These are phyloP conservation scores for Protoeuglena noctilucae DNA, from an alignment of 139 green algal genomes.

Conservation along the genomic window DNA sequence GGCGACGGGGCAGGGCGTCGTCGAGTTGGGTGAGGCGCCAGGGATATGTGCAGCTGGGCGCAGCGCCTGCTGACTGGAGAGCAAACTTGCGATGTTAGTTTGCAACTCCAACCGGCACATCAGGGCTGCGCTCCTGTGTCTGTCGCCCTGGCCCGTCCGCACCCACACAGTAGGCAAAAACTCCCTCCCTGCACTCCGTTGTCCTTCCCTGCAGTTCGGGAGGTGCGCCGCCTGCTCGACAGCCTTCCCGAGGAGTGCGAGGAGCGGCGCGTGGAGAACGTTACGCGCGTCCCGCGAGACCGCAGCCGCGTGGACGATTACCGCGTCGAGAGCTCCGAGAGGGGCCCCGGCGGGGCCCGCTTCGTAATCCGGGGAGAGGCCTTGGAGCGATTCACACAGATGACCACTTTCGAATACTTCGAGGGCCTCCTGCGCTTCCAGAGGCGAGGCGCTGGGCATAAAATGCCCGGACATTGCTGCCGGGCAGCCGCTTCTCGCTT, in stretches of 20 bases:
- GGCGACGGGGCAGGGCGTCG: slow-evolving; percentile 33
- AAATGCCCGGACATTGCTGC: neutral
- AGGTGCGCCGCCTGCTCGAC: slow-evolving; percentile 31
- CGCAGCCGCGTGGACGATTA: slow-evolving; percentile 50
- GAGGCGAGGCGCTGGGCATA: neutral
- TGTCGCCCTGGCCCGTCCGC: too few species aligned
- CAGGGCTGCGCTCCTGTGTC: too few species aligned
- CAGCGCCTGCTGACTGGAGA: too few species aligned
- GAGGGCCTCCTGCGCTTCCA: slow-evolving; percentile 58
- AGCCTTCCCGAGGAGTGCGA: neutral
- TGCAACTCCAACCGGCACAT: too few species aligned
- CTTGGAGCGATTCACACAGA: slow-evolving; percentile 67
- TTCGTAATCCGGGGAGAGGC: slow-evolving; percentile 40
- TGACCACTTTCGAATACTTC: slow-evolving; percentile 93
- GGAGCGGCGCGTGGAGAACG: slow-evolving; percentile 23
- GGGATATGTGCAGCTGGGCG: too few species aligned
- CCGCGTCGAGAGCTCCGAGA: slow-evolving; percentile 25
- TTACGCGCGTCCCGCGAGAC: neutral
- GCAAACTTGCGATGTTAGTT: too few species aligned
- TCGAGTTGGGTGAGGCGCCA: slow-evolving; percentile 4
- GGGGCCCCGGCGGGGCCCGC: slow-evolving; percentile 8
- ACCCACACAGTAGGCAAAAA: too few species aligned
- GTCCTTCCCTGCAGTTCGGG: too few species aligned
- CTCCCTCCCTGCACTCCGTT: neutral
- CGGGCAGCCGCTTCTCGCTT: slow-evolving; percentile 13